These are phyloP conservation scores for Chlorokybus atmophyticus DNA, from an alignment of 139 green algal genomes.

Conservation along the genomic window DNA sequence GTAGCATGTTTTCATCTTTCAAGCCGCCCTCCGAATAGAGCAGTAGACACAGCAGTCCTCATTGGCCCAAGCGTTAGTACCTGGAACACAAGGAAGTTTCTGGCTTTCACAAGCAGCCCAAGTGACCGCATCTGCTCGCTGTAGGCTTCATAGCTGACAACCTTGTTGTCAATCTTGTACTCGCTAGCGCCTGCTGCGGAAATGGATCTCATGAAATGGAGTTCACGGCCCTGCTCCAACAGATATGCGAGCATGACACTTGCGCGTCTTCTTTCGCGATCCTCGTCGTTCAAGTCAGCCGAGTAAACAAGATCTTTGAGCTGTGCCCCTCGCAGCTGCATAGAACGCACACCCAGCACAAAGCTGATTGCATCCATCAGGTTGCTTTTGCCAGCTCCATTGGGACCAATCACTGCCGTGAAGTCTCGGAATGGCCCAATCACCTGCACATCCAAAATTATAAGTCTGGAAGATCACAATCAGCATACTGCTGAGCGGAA, in stretches of 20 bases:
- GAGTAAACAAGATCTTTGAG: slow-evolving; percentile 87
- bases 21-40: too few relatives aligned
- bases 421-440: slow-evolving; percentile 91
- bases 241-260: slow-evolving; percentile 25
- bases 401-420: slow-evolving; percentile 87
- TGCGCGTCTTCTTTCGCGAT: background rate
- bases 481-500: too few relatives aligned
- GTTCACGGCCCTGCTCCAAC: slow-evolving; percentile 36
- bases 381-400: slow-evolving; percentile 91
- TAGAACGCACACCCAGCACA: slow-evolving; percentile 80
- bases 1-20: too few relatives aligned
- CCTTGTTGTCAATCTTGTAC: slow-evolving; percentile 62
- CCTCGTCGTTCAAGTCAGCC: slow-evolving; percentile 22
- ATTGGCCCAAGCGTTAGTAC: too few relatives aligned
- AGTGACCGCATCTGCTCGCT: slow-evolving; percentile 49
- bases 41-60: too few relatives aligned
- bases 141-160: slow-evolving; percentile 77
- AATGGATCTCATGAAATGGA: slow-evolving; percentile 66
- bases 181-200: slow-evolving; percentile 35
- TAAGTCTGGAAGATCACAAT: too few relatives aligned
- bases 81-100: slow-evolving; percentile 98
- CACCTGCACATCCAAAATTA: too few relatives aligned
- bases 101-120: slow-evolving; percentile 83
- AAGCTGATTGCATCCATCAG: slow-evolving; percentile 98
- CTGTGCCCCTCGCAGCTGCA: slow-evolving; percentile 56